These are phyloP conservation scores for Nicotiana noctiflora DNA, from an alignment of 257 asterid species.

Conservation along the genomic window DNA sequence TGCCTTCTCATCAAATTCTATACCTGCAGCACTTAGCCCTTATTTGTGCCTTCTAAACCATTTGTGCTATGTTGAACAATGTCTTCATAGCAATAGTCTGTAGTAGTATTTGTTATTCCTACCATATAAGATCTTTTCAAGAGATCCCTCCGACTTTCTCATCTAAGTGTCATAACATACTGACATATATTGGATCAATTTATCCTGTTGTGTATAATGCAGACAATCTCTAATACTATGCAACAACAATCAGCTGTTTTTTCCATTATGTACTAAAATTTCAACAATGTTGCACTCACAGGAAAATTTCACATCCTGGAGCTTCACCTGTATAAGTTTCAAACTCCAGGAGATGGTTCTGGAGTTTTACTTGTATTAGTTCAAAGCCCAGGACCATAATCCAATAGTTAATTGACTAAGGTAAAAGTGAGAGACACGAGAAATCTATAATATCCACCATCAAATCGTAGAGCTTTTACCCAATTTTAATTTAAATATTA, in stretches of 20 bases:
- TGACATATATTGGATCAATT: neutral
- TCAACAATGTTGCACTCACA: neutral
- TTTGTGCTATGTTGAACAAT: neutral
- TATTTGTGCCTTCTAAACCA: neutral
- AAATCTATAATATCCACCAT: neutral
- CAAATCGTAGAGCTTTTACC: no score
- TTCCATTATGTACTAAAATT: neutral
- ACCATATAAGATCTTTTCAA: neutral
- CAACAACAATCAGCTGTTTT: neutral
- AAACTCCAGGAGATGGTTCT: no score
- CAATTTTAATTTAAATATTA: neutral
- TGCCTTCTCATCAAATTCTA: neutral
- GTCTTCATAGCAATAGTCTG: neutral
- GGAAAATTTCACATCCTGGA: no score
- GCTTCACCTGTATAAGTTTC: no score
- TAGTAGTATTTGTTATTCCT: neutral
- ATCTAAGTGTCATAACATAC: neutral
- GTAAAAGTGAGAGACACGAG: neutral
- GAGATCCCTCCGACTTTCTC: neutral
- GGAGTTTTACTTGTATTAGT: no score
- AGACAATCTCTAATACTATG: no score
- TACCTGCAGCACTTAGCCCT: no score
- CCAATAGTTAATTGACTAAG: no score
- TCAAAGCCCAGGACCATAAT: no score
- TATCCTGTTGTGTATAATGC: neutral